A percentile compares a stretch with the other conserved stretches of the same genome.
Conservation (phyloP, 176 grass and related monocot species). For the Carex scoparia region DNA sequence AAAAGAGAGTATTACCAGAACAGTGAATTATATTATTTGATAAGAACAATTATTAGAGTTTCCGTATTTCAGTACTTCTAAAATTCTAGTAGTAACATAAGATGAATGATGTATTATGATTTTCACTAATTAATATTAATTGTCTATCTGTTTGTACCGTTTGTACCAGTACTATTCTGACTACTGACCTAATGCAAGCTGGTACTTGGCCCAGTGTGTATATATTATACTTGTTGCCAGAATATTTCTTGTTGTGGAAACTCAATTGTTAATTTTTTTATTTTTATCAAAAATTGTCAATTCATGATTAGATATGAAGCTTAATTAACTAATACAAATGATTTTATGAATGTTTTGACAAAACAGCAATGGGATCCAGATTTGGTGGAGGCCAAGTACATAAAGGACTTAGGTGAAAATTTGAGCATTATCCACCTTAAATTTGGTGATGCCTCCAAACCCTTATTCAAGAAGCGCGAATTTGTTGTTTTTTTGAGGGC, state of each 20-base stretch:
- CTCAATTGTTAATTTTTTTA: neutral
- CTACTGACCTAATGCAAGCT: neutral
- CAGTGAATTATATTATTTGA: no score
- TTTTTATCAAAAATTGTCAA: neutral
- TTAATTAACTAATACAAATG: neutral
- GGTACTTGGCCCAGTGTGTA: neutral
- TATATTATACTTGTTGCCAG: neutral
- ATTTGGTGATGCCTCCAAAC: conserved; percentile 66
- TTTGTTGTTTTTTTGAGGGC: conserved; percentile 85
- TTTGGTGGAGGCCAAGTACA: conserved; percentile 66
- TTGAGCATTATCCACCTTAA: conserved; percentile 89
- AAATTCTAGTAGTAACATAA: no score
- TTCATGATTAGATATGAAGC: neutral
- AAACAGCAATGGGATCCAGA: conserved; percentile 91
- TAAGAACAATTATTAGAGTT: no score
- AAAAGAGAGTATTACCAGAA: no score
- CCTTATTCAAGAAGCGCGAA: conserved; percentile 67
- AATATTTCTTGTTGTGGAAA: neutral
- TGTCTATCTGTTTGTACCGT: neutral
- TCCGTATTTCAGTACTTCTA: no score
- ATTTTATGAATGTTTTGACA: conserved; percentile 5
- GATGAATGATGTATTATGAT: no score
- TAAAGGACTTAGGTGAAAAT: conserved; percentile 67
- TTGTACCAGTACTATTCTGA: neutral
- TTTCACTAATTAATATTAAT: no score